Percentiles rank a stretch among this genome's conserved stretches.
Evolutionary conservation across 2,329 filamentous ascomycete genomes (phyloP).

Genomic region (Curvularia verruculosa): DNA sequence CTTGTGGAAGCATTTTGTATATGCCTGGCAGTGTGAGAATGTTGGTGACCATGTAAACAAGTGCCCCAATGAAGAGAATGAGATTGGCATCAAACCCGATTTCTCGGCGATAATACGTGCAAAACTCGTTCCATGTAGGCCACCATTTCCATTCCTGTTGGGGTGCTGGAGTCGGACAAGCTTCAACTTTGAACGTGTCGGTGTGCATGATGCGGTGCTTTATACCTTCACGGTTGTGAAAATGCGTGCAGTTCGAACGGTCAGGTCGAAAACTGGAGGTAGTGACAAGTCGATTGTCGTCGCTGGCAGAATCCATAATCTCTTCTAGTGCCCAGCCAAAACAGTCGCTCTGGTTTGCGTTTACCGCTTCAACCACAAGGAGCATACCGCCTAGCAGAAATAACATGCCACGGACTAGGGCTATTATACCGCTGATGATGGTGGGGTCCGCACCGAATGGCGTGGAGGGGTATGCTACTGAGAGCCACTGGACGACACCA

Average conservation of each 20-base stretch:
- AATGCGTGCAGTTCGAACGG: neutral
- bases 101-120: neutral
- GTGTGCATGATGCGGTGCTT: neutral
- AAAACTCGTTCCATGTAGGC: neutral
- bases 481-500: neutral
- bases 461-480: neutral
- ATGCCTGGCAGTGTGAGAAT: neutral
- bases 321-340: neutral
- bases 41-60: neutral
- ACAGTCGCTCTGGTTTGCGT: neutral
- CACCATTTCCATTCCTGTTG: neutral
- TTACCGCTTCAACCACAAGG: neutral
- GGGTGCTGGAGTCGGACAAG: neutral
- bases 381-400: neutral
- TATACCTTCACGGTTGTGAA: neutral
- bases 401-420: neutral
- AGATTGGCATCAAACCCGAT: neutral
- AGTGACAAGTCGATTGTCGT: neutral
- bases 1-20: neutral
- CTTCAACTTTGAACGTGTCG: neutral
- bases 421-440: neutral
- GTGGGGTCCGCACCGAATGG: neutral
- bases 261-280: neutral
- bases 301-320: neutral
- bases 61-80: neutral